phyloP scores from a whole-genome alignment of 805 yeast species.

The Saturnispora dispora region DNA sequence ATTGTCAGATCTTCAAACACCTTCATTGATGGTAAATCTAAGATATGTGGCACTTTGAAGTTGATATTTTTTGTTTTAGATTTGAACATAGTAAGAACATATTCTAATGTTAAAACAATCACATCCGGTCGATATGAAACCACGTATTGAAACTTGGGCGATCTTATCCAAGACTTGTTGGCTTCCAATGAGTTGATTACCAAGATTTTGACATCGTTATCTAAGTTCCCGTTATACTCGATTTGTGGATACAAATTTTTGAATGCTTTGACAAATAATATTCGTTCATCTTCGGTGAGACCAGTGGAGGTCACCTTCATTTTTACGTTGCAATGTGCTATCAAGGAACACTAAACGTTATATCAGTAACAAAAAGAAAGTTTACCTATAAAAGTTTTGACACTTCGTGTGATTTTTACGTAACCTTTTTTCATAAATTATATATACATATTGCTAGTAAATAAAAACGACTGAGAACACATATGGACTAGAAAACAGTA shows the following conservation, averaged over 20 bases:
- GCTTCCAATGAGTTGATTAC: slow-evolving; percentile 19
- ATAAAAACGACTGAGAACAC: neutral
- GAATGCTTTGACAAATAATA: slow-evolving; percentile 13
- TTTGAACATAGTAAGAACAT: slow-evolving; percentile 49
- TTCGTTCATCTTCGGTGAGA: slow-evolving; percentile 15
- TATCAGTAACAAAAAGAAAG: neutral
- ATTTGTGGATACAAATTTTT: slow-evolving; percentile 13
- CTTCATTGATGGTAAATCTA: slow-evolving; percentile 21
- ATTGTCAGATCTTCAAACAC: slow-evolving; percentile 36
- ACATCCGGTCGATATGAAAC: slow-evolving; percentile 48
- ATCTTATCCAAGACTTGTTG: slow-evolving; percentile 25
- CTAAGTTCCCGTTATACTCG: slow-evolving; percentile 20
- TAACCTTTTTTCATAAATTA: neutral
- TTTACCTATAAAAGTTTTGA: neutral
- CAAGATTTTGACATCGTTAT: slow-evolving; percentile 20
- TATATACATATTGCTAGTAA: slow-evolving; percentile 1
- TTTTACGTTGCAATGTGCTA: neutral
- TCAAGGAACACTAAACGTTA: neutral
- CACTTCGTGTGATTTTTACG: neutral
- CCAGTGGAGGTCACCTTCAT: slow-evolving; percentile 23
- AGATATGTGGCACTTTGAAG: neutral
- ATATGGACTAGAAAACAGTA: neutral
- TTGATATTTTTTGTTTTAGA: slow-evolving; percentile 25
- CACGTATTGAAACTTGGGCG: slow-evolving; percentile 46
- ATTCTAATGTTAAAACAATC: slow-evolving; percentile 39